A percentile compares a stretch with the other conserved stretches of the same genome.
These are phyloP conservation scores for Arabis hirsuta DNA, from an alignment of 345 rosid species.

Conservation along the genomic window DNA sequence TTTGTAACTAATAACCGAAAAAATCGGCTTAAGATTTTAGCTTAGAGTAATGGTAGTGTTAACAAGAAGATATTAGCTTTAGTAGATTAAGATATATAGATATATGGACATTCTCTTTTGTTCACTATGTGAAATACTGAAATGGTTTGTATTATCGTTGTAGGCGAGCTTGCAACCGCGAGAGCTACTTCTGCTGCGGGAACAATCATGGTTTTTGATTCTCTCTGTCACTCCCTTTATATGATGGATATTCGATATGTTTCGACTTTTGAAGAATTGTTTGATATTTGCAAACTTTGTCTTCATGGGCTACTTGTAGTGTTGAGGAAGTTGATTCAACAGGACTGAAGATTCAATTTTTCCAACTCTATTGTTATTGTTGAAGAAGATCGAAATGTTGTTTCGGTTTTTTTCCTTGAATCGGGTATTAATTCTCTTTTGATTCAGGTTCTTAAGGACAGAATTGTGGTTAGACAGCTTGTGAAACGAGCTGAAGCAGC, in stretches of 20 bases:
- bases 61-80: neutral
- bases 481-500: conserved; percentile 92
- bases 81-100: too few relatives aligned
- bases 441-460: conserved; percentile 77
- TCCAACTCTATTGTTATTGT: conserved; percentile 96
- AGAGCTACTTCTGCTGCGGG: conserved; percentile 88
- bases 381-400: neutral
- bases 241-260: conserved; percentile 11
- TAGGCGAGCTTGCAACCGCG: conserved; percentile 89
- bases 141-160: conserved; percentile 13
- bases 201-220: conserved; percentile 78
- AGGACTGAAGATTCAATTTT: conserved; percentile 89
- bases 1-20: neutral
- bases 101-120: neutral
- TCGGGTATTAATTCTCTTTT: neutral
- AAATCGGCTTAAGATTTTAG: neutral
- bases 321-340: conserved; percentile 97
- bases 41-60: neutral
- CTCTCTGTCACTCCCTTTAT: conserved; percentile 10
- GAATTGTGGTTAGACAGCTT: conserved; percentile 80
- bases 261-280: conserved; percentile 31
- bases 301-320: conserved; percentile 94
- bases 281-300: conserved; percentile 63
- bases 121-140: conserved; percentile 14
- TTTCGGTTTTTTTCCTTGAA: neutral